These are phyloP conservation scores for Pichia sp. DNA, from an alignment of 1,139 yeast species.

Conservation along the genomic window DNA sequence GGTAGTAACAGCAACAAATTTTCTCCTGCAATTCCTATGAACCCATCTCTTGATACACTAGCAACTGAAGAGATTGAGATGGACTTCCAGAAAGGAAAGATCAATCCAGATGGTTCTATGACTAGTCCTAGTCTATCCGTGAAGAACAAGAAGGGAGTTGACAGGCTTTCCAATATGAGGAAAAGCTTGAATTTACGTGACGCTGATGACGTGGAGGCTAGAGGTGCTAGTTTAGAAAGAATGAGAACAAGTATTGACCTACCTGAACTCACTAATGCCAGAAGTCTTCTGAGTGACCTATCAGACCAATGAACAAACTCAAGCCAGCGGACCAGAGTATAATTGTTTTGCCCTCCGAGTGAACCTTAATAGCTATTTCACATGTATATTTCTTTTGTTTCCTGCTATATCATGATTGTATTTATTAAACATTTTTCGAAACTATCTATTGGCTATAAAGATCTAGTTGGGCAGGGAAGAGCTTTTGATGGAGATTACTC, in stretches of 20 bases:
- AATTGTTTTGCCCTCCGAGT: no score
- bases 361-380: no score
- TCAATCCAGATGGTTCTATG: slow-evolving; percentile 16
- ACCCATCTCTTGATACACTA: slow-evolving; percentile 25
- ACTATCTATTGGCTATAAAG: no score
- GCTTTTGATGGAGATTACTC: slow-evolving; percentile 37
- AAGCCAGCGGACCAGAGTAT: no score
- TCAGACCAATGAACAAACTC: no score
- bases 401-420: no score
- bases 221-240: slow-evolving; percentile 19
- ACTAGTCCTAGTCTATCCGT: slow-evolving; percentile 24
- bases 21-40: slow-evolving; percentile 15
- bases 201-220: slow-evolving; percentile 14
- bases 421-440: no score
- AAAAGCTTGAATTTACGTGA: slow-evolving; percentile 9
- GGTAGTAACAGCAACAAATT: slow-evolving; percentile 14
- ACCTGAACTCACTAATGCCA: slow-evolving; percentile 28
- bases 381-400: no score
- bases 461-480: no score
- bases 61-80: slow-evolving; percentile 45
- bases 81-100: slow-evolving; percentile 31
- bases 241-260: slow-evolving; percentile 27
- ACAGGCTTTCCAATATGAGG: slow-evolving; percentile 22
- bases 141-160: slow-evolving; percentile 16
- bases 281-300: slow-evolving; percentile 23